Conservation (phyloP, 495 filamentous ascomycete genomes). For the Penicillium crystallinum region DNA sequence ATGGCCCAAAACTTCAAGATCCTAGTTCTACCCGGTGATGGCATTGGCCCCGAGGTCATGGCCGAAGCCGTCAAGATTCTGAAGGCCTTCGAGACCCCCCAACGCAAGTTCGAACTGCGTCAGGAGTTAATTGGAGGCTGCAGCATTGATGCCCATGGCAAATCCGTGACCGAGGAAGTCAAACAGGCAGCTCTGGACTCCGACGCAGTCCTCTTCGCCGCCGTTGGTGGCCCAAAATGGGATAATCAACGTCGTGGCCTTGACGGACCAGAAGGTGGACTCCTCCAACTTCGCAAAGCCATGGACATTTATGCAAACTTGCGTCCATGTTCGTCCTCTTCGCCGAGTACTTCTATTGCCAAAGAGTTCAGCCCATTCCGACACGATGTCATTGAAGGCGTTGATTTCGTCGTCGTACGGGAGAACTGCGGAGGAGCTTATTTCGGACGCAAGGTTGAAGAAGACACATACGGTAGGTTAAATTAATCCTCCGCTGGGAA, state of each 20-base stretch:
- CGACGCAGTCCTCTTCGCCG: constrained; percentile 47
- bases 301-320: constrained; percentile 51
- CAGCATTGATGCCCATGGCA: constrained; percentile 43
- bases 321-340: constrained; percentile 41
- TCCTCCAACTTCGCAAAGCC: constrained; percentile 40
- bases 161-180: constrained; percentile 41
- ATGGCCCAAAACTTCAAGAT: constrained; percentile 38
- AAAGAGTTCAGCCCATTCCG: constrained; percentile 41
- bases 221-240: constrained; percentile 50
- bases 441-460: constrained; percentile 47
- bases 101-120: constrained; percentile 36
- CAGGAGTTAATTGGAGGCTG: constrained; percentile 45
- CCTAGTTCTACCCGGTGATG: constrained; percentile 50
- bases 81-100: constrained; percentile 36
- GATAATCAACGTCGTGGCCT: constrained; percentile 36
- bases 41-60: constrained; percentile 53
- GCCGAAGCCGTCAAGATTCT: constrained; percentile 49
- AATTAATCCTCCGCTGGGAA: no score
- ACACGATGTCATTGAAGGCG: constrained; percentile 41
- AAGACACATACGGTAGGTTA: constrained; percentile 36
- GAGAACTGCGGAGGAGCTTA: constrained; percentile 52
- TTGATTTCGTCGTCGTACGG: constrained; percentile 46
- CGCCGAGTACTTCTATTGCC: constrained; percentile 34
- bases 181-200: constrained; percentile 36
- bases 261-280: constrained; percentile 42